phyloP scores from a whole-genome alignment of 768 basidiomycete genomes.

The Panaeolus cyanescens region DNA sequence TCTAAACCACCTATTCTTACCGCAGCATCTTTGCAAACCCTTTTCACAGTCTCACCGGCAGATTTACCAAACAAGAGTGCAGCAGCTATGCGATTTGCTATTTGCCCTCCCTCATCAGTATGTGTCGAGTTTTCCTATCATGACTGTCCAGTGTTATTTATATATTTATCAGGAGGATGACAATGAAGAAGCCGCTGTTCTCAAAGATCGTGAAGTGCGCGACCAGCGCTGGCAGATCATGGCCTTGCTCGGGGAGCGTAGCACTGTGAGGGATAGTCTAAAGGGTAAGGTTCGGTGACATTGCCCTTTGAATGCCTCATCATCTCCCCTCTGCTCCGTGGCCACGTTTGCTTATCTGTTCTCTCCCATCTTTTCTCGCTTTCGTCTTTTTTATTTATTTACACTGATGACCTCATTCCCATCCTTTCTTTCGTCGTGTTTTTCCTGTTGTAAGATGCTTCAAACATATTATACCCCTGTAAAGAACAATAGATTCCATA shows the following conservation, averaged over 20 bases:
- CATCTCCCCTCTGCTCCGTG: neutral
- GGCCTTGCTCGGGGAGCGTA: slow-evolving; percentile 72
- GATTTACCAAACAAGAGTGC: slow-evolving; percentile 81
- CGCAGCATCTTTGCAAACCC: slow-evolving; percentile 70
- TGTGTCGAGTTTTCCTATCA: slow-evolving; percentile 9
- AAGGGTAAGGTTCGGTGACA: slow-evolving; percentile 19
- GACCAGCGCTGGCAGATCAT: slow-evolving; percentile 80
- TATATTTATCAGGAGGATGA: slow-evolving; percentile 52
- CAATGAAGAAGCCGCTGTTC: slow-evolving; percentile 48
- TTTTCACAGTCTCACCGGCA: slow-evolving; percentile 77
- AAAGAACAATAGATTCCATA: neutral
- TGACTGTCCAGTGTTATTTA: slow-evolving; percentile 23
- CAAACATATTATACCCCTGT: slow-evolving; percentile 2
- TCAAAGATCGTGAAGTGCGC: slow-evolving; percentile 64
- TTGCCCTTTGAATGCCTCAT: slow-evolving; percentile 1
- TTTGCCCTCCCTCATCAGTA: slow-evolving; percentile 29
- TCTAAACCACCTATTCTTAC: slow-evolving; percentile 53
- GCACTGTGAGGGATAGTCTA: slow-evolving; percentile 62
- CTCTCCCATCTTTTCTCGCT: neutral
- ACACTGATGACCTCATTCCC: too few species aligned
- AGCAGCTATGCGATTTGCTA: slow-evolving; percentile 68
- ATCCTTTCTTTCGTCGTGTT: too few species aligned
- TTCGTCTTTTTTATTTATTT: neutral
- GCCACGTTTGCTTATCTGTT: neutral
- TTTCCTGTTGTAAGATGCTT: neutral